Base-by-base conservation (phyloP, 2,329 filamentous ascomycete species). In the Colletotrichum gigasporum region DNA sequence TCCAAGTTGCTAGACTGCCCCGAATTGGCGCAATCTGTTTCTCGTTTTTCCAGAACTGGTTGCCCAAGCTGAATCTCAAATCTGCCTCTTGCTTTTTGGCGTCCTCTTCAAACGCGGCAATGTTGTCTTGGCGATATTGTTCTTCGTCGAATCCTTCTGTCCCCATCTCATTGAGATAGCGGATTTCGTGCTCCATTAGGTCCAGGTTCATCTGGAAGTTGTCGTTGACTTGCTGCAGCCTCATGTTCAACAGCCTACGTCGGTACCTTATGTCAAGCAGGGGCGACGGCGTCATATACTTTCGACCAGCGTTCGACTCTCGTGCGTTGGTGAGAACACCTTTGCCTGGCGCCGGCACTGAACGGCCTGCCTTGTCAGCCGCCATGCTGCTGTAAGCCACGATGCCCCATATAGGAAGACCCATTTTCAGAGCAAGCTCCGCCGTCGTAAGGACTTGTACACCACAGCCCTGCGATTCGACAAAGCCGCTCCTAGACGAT, bases 241-340 rank as follows among this genome's bases (percentile, higher is more conserved):
- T 92, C 60, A 96, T 88, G 73, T 97, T 93, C 73, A 99, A 91
- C 82, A 98, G 96, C 73, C 95, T 90, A 73, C 92, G 93, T 67
- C 96, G 91, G 84, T 99, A 98, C 78, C 96, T 96, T 80, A 99
- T 97, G 76, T 99, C 96, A 35, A 99, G 87, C 62, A 99, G 87
- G 67, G 96, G 96, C 55, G 94, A 97, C 34, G 94, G 93, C 86
- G 95, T 97, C 76, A 94, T 95, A 20, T 51, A 57, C 6, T 55
- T 39, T 11, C 45, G 53, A 41, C 37, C 26, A 81, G 92, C 90
- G 47, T 90, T 86, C 69, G 92, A 89, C 83, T 99, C 96, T 67
- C 69, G 65, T 1, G 73, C 75, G 30, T 69, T 68, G 6, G 71
- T 73, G 37, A 80, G 64, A 9, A 80, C 67, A 1, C 78, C 78